Evolutionary conservation across 2,329 filamentous ascomycete species (phyloP).

Genomic region (Ceratocystis alfenasii): DNA sequence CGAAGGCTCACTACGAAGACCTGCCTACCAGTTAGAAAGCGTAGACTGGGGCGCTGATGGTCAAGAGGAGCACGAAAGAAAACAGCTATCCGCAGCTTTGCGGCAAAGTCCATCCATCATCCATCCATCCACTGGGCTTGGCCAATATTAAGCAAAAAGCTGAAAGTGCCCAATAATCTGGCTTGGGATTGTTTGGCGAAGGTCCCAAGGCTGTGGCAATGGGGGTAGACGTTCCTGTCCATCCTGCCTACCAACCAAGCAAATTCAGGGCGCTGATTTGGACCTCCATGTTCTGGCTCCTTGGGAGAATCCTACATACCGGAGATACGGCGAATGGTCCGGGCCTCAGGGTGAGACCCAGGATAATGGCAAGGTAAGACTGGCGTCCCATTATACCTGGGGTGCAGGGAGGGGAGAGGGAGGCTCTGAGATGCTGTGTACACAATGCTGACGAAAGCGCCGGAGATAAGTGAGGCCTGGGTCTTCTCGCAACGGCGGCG

Average conservation of each 20-base stretch:
- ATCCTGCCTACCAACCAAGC: not conserved
- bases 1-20: not conserved
- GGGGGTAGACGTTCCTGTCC: not conserved
- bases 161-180: not conserved
- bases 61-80: not conserved
- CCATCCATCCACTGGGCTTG: not conserved
- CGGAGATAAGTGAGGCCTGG: too few species aligned
- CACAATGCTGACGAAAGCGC: too few species aligned
- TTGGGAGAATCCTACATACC: not conserved
- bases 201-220: not conserved
- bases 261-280: not conserved
- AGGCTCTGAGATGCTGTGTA: not conserved
- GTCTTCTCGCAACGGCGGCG: too few species aligned
- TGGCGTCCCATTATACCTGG: not conserved
- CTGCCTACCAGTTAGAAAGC: not conserved
- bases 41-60: not conserved
- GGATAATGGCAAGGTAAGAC: not conserved
- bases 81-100: not conserved
- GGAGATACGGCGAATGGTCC: not conserved
- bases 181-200: slow-evolving; percentile 1
- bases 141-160: not conserved
- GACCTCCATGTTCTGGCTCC: not conserved
- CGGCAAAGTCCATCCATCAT: not conserved
- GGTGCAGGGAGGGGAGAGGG: too few species aligned
- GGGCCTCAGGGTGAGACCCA: not conserved